Conservation (phyloP, 495 filamentous ascomycete species). For the Neurospora pannonica region DNA sequence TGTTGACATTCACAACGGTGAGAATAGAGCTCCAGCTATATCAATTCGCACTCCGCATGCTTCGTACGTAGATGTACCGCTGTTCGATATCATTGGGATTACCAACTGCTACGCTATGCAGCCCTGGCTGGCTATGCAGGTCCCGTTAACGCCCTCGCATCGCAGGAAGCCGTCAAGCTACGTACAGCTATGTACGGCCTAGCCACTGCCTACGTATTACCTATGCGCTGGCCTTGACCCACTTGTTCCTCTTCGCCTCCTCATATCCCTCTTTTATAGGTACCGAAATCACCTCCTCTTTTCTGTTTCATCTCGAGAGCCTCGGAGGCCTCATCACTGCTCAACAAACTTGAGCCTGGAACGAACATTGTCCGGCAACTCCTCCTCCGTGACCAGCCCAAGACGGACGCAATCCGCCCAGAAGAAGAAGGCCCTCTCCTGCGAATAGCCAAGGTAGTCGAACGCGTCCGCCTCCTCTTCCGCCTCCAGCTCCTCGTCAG, state of each 20-base stretch:
- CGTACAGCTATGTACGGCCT: background rate
- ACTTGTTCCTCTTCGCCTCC: background rate
- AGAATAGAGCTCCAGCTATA: background rate
- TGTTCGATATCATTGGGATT: background rate
- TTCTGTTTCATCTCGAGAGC: background rate
- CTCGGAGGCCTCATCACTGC: background rate
- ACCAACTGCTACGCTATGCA: background rate
- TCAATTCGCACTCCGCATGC: background rate
- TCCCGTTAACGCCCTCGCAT: background rate
- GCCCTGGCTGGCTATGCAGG: background rate
- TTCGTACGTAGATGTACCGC: background rate
- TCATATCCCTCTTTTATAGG: background rate
- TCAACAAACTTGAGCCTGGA: constrained; percentile 49
- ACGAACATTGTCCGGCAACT: constrained; percentile 56
- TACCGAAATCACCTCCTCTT: background rate
- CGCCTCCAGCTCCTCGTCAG: constrained; percentile 33
- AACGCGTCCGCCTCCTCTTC: constrained; percentile 51
- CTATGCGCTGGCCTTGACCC: background rate
- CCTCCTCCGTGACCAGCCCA: constrained; percentile 60
- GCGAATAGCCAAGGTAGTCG: constrained; percentile 85
- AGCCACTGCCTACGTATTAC: no score
- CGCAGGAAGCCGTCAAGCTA: background rate
- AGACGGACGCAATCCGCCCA: constrained; percentile 76
- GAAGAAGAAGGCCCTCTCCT: constrained; percentile 85
- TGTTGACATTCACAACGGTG: background rate